Percentiles rank a stretch among this genome's conserved stretches.
These are phyloP conservation scores for Aspergillus fumigatiaffinis DNA, from an alignment of 2,329 filamentous ascomycete species.

Conservation along the genomic window DNA sequence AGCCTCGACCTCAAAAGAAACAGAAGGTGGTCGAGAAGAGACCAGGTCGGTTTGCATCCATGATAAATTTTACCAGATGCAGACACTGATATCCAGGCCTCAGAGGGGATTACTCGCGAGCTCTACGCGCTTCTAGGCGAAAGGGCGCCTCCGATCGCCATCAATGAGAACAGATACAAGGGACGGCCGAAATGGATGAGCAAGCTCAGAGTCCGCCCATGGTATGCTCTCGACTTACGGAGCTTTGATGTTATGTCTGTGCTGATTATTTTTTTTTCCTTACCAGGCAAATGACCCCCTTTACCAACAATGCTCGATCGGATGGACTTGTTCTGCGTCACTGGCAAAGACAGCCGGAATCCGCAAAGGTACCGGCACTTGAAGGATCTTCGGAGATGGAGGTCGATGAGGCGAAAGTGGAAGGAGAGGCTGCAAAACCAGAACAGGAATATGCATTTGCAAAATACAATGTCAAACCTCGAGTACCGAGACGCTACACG, in stretches of 20 bases:
- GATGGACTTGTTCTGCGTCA: conserved; percentile 72
- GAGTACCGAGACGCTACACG: conserved; percentile 70
- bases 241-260: conserved; percentile 48
- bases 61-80: no score
- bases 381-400: conserved; percentile 36
- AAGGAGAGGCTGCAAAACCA: conserved; percentile 29
- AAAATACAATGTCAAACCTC: conserved; percentile 81
- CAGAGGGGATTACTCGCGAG: conserved; percentile 49
- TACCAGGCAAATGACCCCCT: conserved; percentile 65
- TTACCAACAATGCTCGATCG: conserved; percentile 71
- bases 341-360: conserved; percentile 67
- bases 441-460: conserved; percentile 62
- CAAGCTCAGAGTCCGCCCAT: conserved; percentile 41
- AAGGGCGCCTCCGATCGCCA: conserved; percentile 49
- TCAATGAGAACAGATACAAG: conserved; percentile 52
- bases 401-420: conserved; percentile 35
- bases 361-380: conserved; percentile 31
- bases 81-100: conserved; percentile 2
- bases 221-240: conserved; percentile 32
- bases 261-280: conserved; percentile 22
- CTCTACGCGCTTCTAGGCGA: conserved; percentile 50
- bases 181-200: conserved; percentile 46
- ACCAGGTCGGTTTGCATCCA: conserved; percentile 42
- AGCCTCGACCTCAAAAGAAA: conserved; percentile 65
- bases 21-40: conserved; percentile 62